Conservation (phyloP, 1,284 basidiomycete genomes). For the Chalciporus sp. region DNA sequence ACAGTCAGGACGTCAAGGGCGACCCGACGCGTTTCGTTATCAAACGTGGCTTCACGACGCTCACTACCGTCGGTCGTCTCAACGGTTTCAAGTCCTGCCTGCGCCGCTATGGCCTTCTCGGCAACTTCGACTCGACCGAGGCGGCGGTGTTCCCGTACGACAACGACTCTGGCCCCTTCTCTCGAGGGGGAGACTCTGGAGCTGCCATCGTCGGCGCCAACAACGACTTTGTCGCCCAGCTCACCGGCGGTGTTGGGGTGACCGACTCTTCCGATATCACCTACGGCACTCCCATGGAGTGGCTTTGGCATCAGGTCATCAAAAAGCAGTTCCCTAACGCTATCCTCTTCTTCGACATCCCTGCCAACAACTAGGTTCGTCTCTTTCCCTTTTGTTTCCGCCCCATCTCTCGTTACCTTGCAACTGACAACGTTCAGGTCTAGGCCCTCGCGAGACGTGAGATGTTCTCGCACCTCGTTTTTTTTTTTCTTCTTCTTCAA, state of each 20-base stretch:
- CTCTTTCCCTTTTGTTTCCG: constrained; percentile 4
- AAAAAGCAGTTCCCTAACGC: constrained; percentile 18
- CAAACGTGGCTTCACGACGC: constrained; percentile 36
- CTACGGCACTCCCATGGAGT: constrained; percentile 34
- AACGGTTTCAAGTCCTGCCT: constrained; percentile 28
- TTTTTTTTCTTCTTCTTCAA: too few relatives aligned
- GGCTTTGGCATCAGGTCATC: constrained; percentile 25
- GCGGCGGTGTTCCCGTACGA: constrained; percentile 29
- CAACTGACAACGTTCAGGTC: too few relatives aligned
- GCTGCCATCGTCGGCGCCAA: constrained; percentile 31
- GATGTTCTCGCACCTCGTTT: too few relatives aligned
- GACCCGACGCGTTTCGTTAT: constrained; percentile 29
- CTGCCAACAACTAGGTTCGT: constrained; percentile 12
- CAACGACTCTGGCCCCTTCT: constrained; percentile 33
- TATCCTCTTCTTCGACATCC: constrained; percentile 15
- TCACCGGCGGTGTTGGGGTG: constrained; percentile 35
- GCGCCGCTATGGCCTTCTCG: constrained; percentile 20
- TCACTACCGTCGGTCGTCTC: constrained; percentile 34
- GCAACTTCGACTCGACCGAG: constrained; percentile 27
- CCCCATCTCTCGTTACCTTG: neutral
- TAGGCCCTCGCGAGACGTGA: too few relatives aligned
- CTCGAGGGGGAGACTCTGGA: constrained; percentile 38
- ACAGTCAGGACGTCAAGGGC: constrained; percentile 14
- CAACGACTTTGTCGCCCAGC: constrained; percentile 34
- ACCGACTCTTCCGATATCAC: constrained; percentile 32